Conservation (phyloP, 176 grass and related monocot genomes). For the Bonia amplexicaulis region DNA sequence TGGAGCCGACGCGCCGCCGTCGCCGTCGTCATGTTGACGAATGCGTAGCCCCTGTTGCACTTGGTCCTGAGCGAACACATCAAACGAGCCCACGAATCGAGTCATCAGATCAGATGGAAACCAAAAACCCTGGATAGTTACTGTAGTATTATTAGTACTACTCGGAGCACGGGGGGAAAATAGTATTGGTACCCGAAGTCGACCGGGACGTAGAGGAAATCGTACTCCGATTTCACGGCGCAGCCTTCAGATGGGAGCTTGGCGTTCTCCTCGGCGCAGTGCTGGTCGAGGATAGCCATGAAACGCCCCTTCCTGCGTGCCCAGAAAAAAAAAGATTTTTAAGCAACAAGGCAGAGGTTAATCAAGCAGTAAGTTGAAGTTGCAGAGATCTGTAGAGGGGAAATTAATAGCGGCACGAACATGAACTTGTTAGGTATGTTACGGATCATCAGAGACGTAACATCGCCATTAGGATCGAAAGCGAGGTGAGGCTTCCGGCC, state of each 20-base stretch:
- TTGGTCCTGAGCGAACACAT: background rate
- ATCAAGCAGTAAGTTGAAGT: background rate
- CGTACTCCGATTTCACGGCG: constrained; percentile 31
- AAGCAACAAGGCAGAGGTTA: background rate
- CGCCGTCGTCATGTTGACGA: constrained; percentile 60
- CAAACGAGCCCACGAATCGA: background rate
- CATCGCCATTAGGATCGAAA: background rate
- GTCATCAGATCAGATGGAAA: background rate
- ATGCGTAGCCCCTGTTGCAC: constrained; percentile 63
- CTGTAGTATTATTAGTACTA: background rate
- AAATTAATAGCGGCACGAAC: background rate
- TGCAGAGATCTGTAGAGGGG: background rate
- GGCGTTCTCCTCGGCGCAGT: constrained; percentile 36
- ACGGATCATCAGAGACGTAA: constrained; percentile 50
- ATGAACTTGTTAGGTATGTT: constrained; percentile 46
- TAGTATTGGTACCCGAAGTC: constrained; percentile 42
- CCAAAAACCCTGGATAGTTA: background rate
- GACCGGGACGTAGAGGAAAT: constrained; percentile 62
- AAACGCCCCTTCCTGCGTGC: constrained; percentile 26
- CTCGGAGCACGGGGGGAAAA: too few relatives aligned
- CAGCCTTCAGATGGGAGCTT: background rate
- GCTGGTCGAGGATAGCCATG: constrained; percentile 20
- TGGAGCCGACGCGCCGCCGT: constrained; percentile 32
- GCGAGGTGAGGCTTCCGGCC: background rate
- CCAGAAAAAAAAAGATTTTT: background rate